A percentile compares a stretch with the other conserved stretches of the same genome.
Evolutionary conservation across 257 asterid species (phyloP).

Genomic region (Solanum lignicaule): DNA sequence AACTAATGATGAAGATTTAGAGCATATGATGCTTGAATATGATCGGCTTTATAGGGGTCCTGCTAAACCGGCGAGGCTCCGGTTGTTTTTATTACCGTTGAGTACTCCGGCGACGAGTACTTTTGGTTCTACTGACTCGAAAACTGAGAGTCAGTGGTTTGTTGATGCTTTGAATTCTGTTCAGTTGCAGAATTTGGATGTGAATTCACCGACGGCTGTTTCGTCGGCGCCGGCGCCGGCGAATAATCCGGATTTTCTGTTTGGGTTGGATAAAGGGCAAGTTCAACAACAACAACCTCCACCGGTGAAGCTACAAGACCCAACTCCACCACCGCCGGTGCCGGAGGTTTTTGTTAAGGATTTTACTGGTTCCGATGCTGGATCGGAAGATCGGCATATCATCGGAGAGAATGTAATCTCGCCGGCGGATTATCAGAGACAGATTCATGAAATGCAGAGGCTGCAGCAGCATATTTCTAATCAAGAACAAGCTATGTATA

Average conservation of each 20-base stretch:
- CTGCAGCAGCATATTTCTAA: conserved; percentile 13
- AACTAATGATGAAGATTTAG: conserved; percentile 49
- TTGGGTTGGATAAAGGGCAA: conserved; percentile 23
- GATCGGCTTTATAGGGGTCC: conserved; percentile 28
- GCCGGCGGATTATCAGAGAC: conserved; percentile 20
- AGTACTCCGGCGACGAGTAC: conserved; percentile 9
- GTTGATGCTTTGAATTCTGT: conserved; percentile 32
- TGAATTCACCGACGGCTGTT: conserved; percentile 5
- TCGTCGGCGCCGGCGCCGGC: not conserved
- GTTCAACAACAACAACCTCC: not conserved
- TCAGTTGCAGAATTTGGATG: conserved; percentile 18
- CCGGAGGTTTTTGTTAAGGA: conserved; percentile 4
- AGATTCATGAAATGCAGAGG: conserved; percentile 24
- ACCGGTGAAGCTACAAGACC: conserved; percentile 10
- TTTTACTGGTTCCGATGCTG: not conserved
- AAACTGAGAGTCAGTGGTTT: conserved; percentile 29
- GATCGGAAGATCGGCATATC: conserved; percentile 7
- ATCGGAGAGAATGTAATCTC: conserved; percentile 16
- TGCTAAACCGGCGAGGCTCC: conserved; percentile 32
- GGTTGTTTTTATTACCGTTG: conserved; percentile 35
- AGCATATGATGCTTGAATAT: conserved; percentile 57
- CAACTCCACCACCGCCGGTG: conserved; percentile 1
- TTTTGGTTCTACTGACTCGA: conserved; percentile 21
- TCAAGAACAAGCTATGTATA: conserved; percentile 20
- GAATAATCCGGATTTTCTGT: conserved; percentile 19